Base-by-base conservation (phyloP, 345 rosid genomes). In the Kandelia obovata region DNA sequence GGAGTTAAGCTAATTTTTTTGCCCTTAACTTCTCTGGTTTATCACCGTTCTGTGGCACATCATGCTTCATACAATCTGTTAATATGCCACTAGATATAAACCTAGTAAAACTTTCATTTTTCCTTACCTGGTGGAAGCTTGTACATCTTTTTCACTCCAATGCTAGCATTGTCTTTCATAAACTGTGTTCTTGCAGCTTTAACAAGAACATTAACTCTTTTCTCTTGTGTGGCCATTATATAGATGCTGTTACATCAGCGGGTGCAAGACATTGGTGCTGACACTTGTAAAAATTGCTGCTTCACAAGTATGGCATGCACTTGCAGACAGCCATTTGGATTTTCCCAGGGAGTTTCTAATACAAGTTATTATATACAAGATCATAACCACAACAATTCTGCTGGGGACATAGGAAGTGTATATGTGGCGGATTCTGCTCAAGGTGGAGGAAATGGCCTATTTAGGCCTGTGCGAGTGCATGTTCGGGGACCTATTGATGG, bases 401-500 rank as follows among this genome's bases (percentile, higher is more conserved):
- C 85, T 28, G 83, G 83, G 61, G 83, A 81, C 73, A 73, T 86
- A 73, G 89, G 88, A 67, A 87, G 83, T 80, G 83, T 79, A 64
- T 89, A 85, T 74, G 86, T 87, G 70, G 78, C 90, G 26, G 94
- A 89, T 58, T 78, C 92, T 59, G 68, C 88, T 78, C 97, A 86
- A 79, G 87, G 85, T 13, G 92, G 86, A 66, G 92, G 88, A 61
- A 89, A 73, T 78, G 92, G 92, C 72, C 71, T 77, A 52, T 84
- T 85, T 81, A 89, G 91, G 83, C 96, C 97, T 63, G 97, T 91
- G 10, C 80, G 95, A 75, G 91, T 91, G 59, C 96, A 85, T 79
- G 92, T 89, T 68, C 86, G 94, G 87, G 96, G 96, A 59, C 88
- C 85, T 73, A 85, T 80, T 68, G 98, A 94, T 81, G 98, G 98